Evolutionary conservation across 768 basidiomycete species (phyloP), one percentile per base, ranked within the genome.

Genomic region (Phaffia australis): DNA sequence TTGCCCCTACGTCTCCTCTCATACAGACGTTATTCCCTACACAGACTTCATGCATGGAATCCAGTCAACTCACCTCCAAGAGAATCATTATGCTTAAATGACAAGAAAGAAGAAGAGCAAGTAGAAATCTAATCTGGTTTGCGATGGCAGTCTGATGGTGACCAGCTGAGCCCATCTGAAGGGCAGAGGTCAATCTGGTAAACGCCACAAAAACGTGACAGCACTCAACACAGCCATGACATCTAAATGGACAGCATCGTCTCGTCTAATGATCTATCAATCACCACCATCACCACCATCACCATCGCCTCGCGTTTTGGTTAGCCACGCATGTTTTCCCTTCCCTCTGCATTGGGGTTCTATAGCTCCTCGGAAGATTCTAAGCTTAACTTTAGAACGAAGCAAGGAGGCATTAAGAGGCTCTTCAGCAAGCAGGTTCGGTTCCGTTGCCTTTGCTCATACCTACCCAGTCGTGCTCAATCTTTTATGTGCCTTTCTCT

Each of bases 301-400:
- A 42, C 11, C 35, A 42, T 11, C 35, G 35, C 11, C 11, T 11
- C 11, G 35, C 35, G 11, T 11, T 42, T 42, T 42, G 35, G 6
- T 42, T 42, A 11, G 11, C 27, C 56, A 23, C 7, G 7, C 56
- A 57, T 57, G 56, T 57, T 57, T 25, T 64, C 63, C 23, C 50
- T 56, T 25, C 52, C 63, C 23, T 56, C 63, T 18, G 63, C 63
- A 2, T 35, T 64, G 1, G 63, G 63, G 9, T 47, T 56, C 18
- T 56, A 56, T 47, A 64, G 49, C 63, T 59, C 56, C 19, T 85
- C 85, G 6, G 90, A 94, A 74, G 88, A 91, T 73, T 85, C 89
- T 56, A 93, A 93, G 76, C 83, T 95, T 21, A 84, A 85, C 15
- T 95, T 95, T 75, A 84, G 88, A 50, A 88, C 85, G 71, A 87